Percentiles rank a stretch among this genome's conserved stretches.
Evolutionary conservation across 1,284 basidiomycete species (phyloP).

Genomic region (Exobasidium rhododendri): DNA sequence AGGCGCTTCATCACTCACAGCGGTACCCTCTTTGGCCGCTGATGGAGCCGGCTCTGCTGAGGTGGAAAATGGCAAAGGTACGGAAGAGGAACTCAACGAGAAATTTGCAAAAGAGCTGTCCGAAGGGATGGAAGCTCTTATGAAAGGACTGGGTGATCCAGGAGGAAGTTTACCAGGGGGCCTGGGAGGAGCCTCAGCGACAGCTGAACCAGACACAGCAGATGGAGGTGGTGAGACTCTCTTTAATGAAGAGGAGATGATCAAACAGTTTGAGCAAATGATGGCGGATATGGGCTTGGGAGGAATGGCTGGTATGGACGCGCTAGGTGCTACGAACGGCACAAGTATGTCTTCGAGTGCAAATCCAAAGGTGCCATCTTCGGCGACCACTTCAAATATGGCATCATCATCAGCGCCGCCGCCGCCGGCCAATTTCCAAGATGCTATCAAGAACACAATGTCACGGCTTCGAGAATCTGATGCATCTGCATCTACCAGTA

Average conservation of each 20-base stretch:
- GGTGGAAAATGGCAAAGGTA: constrained; percentile 9
- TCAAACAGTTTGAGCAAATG: constrained; percentile 52
- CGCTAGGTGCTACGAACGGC: neutral
- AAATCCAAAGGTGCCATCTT: constrained; percentile 12
- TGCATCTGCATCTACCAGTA: constrained; percentile 44
- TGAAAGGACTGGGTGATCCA: constrained; percentile 63
- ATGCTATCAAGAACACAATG: constrained; percentile 74
- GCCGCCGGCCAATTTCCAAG: constrained; percentile 65
- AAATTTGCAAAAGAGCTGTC: constrained; percentile 72
- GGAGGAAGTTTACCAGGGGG: constrained; percentile 19
- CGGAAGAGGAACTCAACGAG: constrained; percentile 31
- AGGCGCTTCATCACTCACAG: neutral
- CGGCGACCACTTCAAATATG: constrained; percentile 23
- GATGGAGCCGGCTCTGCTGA: neutral
- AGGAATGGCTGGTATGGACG: constrained; percentile 12
- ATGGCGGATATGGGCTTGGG: constrained; percentile 40
- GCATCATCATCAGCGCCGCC: constrained; percentile 20
- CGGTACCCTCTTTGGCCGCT: neutral
- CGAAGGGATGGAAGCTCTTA: constrained; percentile 77
- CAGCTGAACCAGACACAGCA: neutral
- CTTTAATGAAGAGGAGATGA: constrained; percentile 47
- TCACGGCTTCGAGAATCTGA: constrained; percentile 74
- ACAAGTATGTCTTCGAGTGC: too few relatives aligned
- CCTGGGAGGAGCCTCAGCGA: constrained; percentile 9
- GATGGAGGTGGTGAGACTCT: constrained; percentile 10